Evolutionary conservation across 305 asterid species (phyloP).

Genomic region (Fraxinus nigra): DNA sequence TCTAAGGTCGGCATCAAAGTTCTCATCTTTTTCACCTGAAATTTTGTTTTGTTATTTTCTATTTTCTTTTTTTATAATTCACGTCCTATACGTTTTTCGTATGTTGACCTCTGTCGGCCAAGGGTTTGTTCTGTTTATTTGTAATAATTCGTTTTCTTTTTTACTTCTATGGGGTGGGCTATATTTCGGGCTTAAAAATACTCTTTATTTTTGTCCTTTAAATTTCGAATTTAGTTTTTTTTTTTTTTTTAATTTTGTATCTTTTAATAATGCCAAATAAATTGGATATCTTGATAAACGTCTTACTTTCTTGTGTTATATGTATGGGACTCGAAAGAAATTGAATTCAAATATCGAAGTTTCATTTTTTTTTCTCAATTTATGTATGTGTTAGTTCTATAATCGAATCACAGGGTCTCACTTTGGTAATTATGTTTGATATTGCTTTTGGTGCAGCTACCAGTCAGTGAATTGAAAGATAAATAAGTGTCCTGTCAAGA

Average conservation of each 20-base stretch:
- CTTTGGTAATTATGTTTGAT: not conserved
- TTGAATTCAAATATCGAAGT: not conserved
- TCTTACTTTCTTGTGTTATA: not conserved
- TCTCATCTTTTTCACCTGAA: not conserved
- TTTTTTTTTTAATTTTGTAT: not conserved
- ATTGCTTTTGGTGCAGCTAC: constrained; percentile 29
- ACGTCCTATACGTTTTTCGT: constrained; percentile 12
- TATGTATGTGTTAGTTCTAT: not conserved
- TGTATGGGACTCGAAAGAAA: not conserved
- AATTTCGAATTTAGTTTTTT: not conserved
- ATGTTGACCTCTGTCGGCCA: constrained; percentile 19
- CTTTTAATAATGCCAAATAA: not conserved
- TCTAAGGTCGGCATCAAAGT: constrained; percentile 24
- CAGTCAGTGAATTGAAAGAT: constrained; percentile 17
- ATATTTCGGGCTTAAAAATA: not conserved
- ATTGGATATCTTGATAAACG: not conserved
- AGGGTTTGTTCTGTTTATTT: constrained; percentile 23
- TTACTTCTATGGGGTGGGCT: not conserved
- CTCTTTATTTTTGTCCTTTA: not conserved
- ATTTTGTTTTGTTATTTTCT: not conserved
- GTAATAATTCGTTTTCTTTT: not conserved
- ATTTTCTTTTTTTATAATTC: not conserved
- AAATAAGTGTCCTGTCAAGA: constrained; percentile 37
- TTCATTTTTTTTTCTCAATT: not conserved
- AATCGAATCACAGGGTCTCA: not conserved